Evolutionary conservation across 305 asterid genomes (phyloP).

Genomic region (Striga hermonthica): DNA sequence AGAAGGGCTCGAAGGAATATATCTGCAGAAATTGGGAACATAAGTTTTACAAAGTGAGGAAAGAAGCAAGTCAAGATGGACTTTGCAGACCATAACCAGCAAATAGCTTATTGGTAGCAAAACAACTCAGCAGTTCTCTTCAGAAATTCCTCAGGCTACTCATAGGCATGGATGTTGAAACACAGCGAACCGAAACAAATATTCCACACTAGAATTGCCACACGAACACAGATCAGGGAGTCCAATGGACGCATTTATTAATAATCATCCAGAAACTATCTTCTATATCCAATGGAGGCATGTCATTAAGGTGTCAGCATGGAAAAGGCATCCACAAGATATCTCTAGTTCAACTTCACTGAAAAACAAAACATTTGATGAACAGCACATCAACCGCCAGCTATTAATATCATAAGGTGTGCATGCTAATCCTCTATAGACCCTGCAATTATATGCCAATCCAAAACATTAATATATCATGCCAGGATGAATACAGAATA

Average conservation of each 20-base stretch:
- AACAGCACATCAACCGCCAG: slow-evolving; percentile 99
- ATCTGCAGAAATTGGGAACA: slow-evolving; percentile 23
- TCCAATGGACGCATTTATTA: slow-evolving; percentile 40
- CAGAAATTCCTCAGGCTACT: slow-evolving; percentile 33
- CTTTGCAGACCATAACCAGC: slow-evolving; percentile 22
- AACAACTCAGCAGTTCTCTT: slow-evolving; percentile 33
- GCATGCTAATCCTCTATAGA: slow-evolving; percentile 96
- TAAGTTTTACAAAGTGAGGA: slow-evolving; percentile 25
- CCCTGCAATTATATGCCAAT: slow-evolving; percentile 99
- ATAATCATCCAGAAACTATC: slow-evolving; percentile 55
- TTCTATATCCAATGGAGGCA: slow-evolving; percentile 54
- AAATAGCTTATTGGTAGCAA: slow-evolving; percentile 26
- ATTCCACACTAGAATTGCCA: slow-evolving; percentile 36
- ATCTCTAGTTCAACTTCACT: slow-evolving; percentile 85
- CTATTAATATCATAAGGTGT: slow-evolving; percentile 88
- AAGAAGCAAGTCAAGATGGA: slow-evolving; percentile 24
- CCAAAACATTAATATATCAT: slow-evolving; percentile 87
- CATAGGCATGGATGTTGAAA: slow-evolving; percentile 39
- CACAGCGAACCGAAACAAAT: slow-evolving; percentile 35
- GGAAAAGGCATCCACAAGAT: slow-evolving; percentile 75
- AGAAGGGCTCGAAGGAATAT: slow-evolving; percentile 13
- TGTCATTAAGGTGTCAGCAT: slow-evolving; percentile 67
- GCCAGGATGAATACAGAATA: slow-evolving; percentile 49
- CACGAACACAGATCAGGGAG: slow-evolving; percentile 36
- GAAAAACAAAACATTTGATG: slow-evolving; percentile 89